Conservation (phyloP, 352 stramenopile species). For the Plasmopara halstedii region DNA sequence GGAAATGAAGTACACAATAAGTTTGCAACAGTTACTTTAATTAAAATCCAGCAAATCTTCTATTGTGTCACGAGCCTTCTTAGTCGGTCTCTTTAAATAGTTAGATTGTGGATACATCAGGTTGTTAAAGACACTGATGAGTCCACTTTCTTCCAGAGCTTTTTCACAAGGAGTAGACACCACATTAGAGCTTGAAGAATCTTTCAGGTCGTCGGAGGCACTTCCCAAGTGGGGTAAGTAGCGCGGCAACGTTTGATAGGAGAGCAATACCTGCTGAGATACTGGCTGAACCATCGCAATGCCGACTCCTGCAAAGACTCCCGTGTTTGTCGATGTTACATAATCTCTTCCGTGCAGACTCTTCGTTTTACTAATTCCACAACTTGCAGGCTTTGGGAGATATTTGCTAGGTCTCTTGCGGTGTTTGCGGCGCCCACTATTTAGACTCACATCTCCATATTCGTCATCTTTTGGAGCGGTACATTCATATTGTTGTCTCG, state of each 20-base stretch:
- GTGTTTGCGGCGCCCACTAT: slow-evolving; percentile 25
- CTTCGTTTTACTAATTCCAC: slow-evolving; percentile 31
- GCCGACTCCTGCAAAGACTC: slow-evolving; percentile 10
- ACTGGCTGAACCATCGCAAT: slow-evolving; percentile 36
- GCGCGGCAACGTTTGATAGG: slow-evolving; percentile 27
- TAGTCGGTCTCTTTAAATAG: slow-evolving; percentile 37
- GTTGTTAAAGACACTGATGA: slow-evolving; percentile 49
- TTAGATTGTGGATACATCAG: slow-evolving; percentile 34
- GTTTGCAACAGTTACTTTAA: no score
- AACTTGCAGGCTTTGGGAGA: slow-evolving; percentile 27
- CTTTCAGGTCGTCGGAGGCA: slow-evolving; percentile 12
- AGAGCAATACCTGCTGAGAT: slow-evolving; percentile 31
- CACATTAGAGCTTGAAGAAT: slow-evolving; percentile 9
- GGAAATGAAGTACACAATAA: no score
- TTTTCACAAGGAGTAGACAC: slow-evolving; percentile 8
- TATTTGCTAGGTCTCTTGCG: slow-evolving; percentile 39
- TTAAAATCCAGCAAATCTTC: slow-evolving; percentile 49
- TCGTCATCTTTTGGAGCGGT: slow-evolving; percentile 39
- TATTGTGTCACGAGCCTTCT: slow-evolving; percentile 34
- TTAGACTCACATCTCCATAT: slow-evolving; percentile 8
- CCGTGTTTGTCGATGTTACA: slow-evolving; percentile 10
- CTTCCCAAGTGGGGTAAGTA: slow-evolving; percentile 38
- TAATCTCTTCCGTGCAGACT: slow-evolving; percentile 5
- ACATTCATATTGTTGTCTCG: slow-evolving; percentile 17
- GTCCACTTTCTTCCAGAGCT: slow-evolving; percentile 6